phyloP scores from a whole-genome alignment of 164 flowering plant genomes.

The Nymphaea colorata region DNA sequence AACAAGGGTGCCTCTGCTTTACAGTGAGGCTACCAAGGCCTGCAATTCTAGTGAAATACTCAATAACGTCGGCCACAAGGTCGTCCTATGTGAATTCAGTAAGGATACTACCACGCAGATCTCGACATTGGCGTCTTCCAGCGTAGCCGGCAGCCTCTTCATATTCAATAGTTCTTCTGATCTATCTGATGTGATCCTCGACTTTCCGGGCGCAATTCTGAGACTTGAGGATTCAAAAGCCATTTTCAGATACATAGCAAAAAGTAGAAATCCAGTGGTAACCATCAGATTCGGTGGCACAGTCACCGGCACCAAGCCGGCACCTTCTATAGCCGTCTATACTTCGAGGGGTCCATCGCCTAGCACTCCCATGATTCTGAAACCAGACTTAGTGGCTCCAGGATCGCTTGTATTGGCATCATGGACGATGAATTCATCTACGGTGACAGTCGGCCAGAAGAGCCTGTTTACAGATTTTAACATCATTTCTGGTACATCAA shows the following conservation, averaged over 20 bases:
- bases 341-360: slow-evolving; percentile 13
- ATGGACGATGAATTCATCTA: slow-evolving; percentile 24
- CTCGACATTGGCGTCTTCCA: not conserved
- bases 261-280: not conserved
- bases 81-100: slow-evolving; percentile 4
- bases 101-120: not conserved
- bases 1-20: not conserved
- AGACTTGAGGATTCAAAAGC: slow-evolving; percentile 18
- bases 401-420: slow-evolving; percentile 35
- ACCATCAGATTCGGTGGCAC: no score
- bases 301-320: slow-evolving; percentile 7
- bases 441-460: not conserved
- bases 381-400: slow-evolving; percentile 31
- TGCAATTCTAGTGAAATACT: not conserved
- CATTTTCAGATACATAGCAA: slow-evolving; percentile 6
- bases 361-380: slow-evolving; percentile 10
- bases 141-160: slow-evolving; percentile 3
- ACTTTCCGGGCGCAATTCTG: slow-evolving; percentile 8
- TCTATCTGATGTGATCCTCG: not conserved
- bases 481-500: slow-evolving; percentile 45
- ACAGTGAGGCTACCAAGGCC: not conserved
- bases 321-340: slow-evolving; percentile 7
- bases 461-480: slow-evolving; percentile 20
- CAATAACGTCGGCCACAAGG: slow-evolving; percentile 1
- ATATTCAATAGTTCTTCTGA: slow-evolving; percentile 1